Evolutionary conservation across 257 asterid genomes (phyloP).

Genomic region (Parsonsia alboflavescens): DNA sequence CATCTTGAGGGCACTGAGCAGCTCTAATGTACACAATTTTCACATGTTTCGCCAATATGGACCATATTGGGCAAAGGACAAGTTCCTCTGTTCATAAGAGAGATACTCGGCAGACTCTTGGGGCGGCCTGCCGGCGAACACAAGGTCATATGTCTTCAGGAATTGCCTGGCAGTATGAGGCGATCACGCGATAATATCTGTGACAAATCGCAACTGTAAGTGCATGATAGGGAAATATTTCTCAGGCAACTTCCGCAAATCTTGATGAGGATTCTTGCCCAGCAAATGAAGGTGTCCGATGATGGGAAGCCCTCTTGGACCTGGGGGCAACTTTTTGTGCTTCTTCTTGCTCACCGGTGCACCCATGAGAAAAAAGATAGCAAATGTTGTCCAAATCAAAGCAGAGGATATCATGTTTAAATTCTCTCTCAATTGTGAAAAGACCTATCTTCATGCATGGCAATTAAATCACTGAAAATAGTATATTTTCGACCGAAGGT

Average conservation of each 20-base stretch:
- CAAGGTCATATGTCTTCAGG: constrained; percentile 13
- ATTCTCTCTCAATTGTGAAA: neutral
- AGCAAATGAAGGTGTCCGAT: neutral
- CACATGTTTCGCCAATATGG: constrained; percentile 15
- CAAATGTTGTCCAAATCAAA: neutral
- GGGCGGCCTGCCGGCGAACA: constrained; percentile 7
- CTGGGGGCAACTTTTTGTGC: neutral
- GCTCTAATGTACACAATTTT: neutral
- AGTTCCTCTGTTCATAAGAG: neutral
- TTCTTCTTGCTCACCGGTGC: neutral
- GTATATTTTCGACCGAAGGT: neutral
- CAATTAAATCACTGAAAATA: neutral
- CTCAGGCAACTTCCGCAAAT: neutral
- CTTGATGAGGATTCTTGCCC: neutral
- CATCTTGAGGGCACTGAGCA: constrained; percentile 12
- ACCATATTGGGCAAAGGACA: constrained; percentile 7
- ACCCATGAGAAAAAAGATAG: neutral
- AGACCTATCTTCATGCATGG: neutral
- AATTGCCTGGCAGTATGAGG: constrained; percentile 8
- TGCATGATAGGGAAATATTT: neutral
- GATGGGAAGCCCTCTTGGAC: neutral
- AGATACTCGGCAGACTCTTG: constrained; percentile 7
- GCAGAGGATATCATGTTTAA: neutral
- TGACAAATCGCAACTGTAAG: neutral
- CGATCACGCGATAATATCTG: neutral